phyloP scores from a whole-genome alignment of 139 green algal genomes.

The Coelastrella sp. region DNA sequence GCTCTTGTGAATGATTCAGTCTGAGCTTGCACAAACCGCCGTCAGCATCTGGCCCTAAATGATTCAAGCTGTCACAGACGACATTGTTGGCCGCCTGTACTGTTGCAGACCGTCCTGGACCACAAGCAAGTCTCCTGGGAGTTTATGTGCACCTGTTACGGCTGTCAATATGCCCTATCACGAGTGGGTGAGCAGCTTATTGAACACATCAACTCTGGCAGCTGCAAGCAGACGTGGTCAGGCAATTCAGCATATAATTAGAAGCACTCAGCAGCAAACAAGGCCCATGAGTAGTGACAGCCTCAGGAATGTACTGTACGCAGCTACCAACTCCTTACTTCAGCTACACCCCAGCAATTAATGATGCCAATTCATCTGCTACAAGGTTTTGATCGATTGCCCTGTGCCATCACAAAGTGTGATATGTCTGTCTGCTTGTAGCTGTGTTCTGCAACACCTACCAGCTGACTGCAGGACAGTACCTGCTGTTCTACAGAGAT shows the following conservation, averaged over 20 bases:
- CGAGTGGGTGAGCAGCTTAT: conserved; percentile 22
- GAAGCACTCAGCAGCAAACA: too few relatives aligned
- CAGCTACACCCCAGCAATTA: too few relatives aligned
- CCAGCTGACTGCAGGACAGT: conserved; percentile 23
- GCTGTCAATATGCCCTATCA: conserved; percentile 50
- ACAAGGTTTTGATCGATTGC: not conserved
- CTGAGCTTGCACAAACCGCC: too few relatives aligned
- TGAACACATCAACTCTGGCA: too few relatives aligned
- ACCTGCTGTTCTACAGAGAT: conserved; percentile 30
- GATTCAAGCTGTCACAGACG: too few relatives aligned
- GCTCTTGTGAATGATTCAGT: too few relatives aligned
- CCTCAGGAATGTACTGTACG: too few relatives aligned
- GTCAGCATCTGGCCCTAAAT: too few relatives aligned
- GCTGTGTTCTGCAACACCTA: conserved; percentile 35
- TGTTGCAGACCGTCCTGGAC: conserved; percentile 47
- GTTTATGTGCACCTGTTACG: conserved; percentile 47
- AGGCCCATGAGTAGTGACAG: too few relatives aligned
- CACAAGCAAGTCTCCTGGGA: conserved; percentile 38
- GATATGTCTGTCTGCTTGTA: not conserved
- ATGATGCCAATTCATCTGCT: too few relatives aligned
- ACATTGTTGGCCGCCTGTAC: not conserved
- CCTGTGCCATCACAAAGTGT: not conserved
- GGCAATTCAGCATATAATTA: not conserved
- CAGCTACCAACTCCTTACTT: too few relatives aligned
- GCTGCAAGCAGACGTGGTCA: not conserved